Evolutionary conservation across 106 monocot species (phyloP).

Genomic region (Phalaenopsis aphrodite): DNA sequence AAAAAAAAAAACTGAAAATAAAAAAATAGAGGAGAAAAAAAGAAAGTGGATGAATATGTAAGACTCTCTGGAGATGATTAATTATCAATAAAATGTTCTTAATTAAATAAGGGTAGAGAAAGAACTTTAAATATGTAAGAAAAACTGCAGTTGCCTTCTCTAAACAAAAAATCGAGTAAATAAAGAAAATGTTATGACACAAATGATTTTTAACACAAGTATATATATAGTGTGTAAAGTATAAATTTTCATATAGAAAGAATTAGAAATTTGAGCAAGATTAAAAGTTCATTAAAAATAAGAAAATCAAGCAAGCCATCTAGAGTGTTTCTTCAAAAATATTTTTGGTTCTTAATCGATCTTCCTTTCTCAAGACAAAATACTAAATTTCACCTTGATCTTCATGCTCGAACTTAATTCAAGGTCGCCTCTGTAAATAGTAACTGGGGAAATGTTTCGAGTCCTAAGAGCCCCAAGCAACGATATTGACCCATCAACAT

Average conservation of each 20-base stretch:
- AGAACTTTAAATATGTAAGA: not conserved
- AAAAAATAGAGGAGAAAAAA: too few relatives aligned
- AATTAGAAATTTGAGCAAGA: not conserved
- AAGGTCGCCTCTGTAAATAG: conserved; percentile 87
- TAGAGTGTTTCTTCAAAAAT: not conserved
- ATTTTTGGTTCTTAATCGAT: not conserved
- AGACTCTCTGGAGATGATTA: not conserved
- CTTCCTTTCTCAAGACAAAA: not conserved
- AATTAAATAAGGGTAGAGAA: not conserved
- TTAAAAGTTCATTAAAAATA: not conserved
- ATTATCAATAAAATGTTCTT: not conserved
- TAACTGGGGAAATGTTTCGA: conserved; percentile 74
- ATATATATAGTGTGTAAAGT: not conserved
- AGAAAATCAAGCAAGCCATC: not conserved
- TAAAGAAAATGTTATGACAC: not conserved
- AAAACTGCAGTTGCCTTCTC: not conserved
- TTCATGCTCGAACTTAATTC: conserved; percentile 84
- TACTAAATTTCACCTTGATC: conserved; percentile 71
- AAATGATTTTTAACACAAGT: not conserved
- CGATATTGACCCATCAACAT: conserved; percentile 54
- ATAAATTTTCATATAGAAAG: too few relatives aligned
- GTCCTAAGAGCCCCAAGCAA: conserved; percentile 84
- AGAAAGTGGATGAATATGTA: too few relatives aligned
- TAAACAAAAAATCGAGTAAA: not conserved
- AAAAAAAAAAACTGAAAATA: too few relatives aligned